Base-by-base conservation (phyloP, 352 stramenopile species). In the Pythium sukuiense region DNA sequence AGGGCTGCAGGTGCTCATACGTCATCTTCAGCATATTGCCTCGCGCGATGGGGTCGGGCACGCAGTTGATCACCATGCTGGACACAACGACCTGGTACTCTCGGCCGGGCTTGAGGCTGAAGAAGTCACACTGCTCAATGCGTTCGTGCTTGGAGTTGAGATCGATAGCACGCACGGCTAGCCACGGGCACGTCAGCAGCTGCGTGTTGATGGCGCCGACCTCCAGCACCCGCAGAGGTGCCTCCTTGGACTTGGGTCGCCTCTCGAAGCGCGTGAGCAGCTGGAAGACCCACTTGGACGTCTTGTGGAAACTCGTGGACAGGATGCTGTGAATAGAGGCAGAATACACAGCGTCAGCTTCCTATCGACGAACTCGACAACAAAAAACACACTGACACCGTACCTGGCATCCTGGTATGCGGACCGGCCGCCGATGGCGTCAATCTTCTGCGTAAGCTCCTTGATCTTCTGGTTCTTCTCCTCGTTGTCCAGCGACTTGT, bases 121-220 rank as follows among this genome's bases (percentile, higher is more conserved):
- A 97, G 67, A 98, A 98, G 71, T 98, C 92, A 43, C 85, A 72
- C 72, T 97, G 85, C 72, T 98, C 83, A 63, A 98, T 98, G 62
- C 77, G 69, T 29, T 95, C 83, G 73, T 98, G 79, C 52, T 88
- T 89, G 16, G 94, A 97, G 67, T 95, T 90, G 55, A 99, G 83
- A 73, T 99, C 96, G 63, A 99, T 98, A 7, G 96, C 95, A 43
- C 88, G 79, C n/a, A 98, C 93, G 39, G 96, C 54, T 12, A 99
- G 74, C 76, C 82, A 94, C 54, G 96, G 91, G 61, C 93, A 96
- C 68, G 97, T 91, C n/a, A 99, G 74, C 30, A 99, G 80, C 74
- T 98, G 90, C 48, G 92, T 98, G 73, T 99, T 99, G 69, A 99
- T 98, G 39, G 96, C 96, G 41, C 96, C 96, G 49, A 99, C 85